A percentile compares a stretch with the other conserved stretches of the same genome.
phyloP scores from a whole-genome alignment of 495 filamentous ascomycete species.

The Hyphodiscus hymeniophilus region DNA sequence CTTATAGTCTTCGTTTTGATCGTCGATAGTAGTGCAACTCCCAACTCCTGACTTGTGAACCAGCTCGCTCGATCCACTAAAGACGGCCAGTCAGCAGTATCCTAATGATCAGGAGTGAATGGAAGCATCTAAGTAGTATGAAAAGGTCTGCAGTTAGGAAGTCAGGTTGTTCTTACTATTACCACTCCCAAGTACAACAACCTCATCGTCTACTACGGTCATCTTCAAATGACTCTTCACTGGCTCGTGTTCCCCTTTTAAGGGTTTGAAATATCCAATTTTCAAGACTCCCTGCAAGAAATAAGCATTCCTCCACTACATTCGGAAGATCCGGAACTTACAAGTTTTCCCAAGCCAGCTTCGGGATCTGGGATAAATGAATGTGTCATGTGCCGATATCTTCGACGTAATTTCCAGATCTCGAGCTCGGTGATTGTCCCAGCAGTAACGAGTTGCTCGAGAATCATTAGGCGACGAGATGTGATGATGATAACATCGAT shows the following conservation, averaged over 20 bases:
- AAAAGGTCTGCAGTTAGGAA: too few species aligned
- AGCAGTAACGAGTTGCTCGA: slow-evolving; percentile 66
- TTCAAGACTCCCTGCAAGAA: slow-evolving; percentile 28
- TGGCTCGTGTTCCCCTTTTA: slow-evolving; percentile 34
- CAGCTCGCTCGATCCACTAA: slow-evolving; percentile 71
- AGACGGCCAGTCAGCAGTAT: too few species aligned
- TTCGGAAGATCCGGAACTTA: not conserved
- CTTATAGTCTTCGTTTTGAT: slow-evolving; percentile 36
- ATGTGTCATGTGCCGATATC: slow-evolving; percentile 31
- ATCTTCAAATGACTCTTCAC: slow-evolving; percentile 66
- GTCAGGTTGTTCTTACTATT: too few species aligned
- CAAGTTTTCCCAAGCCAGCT: not conserved
- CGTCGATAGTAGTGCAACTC: slow-evolving; percentile 49
- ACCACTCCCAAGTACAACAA: slow-evolving; percentile 59
- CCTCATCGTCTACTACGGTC: slow-evolving; percentile 50
- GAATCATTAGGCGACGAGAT: slow-evolving; percentile 56
- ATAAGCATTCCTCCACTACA: not conserved
- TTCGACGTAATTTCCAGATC: slow-evolving; percentile 42
- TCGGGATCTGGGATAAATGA: slow-evolving; percentile 23
- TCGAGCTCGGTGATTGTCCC: slow-evolving; percentile 55
- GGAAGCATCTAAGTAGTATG: too few species aligned
- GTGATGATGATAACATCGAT: slow-evolving; percentile 57
- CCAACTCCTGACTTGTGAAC: slow-evolving; percentile 72
- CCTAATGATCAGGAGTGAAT: too few species aligned
- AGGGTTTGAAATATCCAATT: slow-evolving; percentile 39